Base-by-base conservation (phyloP, 495 filamentous ascomycete species). In the Penicillium alfredii region DNA sequence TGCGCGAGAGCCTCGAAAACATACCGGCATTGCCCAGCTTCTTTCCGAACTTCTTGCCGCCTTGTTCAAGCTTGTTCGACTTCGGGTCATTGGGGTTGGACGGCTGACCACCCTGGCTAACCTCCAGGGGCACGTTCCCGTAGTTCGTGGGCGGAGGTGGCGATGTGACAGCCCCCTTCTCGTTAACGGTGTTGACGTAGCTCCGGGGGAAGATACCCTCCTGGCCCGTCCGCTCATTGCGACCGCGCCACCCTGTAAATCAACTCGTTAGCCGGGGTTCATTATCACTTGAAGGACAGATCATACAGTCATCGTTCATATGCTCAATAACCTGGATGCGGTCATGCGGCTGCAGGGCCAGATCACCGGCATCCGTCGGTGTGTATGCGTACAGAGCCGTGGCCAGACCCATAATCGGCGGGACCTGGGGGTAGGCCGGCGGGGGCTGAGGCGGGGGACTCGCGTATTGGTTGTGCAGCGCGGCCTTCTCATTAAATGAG, bases 171-270 rank as follows among this genome's bases (percentile, higher is more conserved):
- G 12, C 21, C 7, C 40, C 50, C 50, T 76, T 74, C 30, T 69
- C 63, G 16, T 69, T 52, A 4, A 71, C 51, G 14, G 81, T 66
- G 30, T 76, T 75, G n/a, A 98, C 90, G 44, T 95, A 96, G 53
- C 70, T 82, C 29, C 78, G 72, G 13, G 92, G 90, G 72, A 98
- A 96, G 49, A 96, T 88, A 36, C 92, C 92, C 61, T 90, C 84
- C 44, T 74, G 58, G 20, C 81, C 83, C 10, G 86, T 94, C 8
- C 85, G 79, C 45, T 77, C 64, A 57, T 92, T 88, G 16, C 76
- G 77, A 35, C 92, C 92, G 65, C 84, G 80, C 88, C 88, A 94
- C 67, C 67, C 67, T 71, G 34, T 21, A 48, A 25, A 41, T 24
- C 5, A 33, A 36, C 5, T 4, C 38, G 36, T 59, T 54, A 64